Base-by-base conservation (phyloP, 164 flowering plant genomes). In the Magnolia sinica region DNA sequence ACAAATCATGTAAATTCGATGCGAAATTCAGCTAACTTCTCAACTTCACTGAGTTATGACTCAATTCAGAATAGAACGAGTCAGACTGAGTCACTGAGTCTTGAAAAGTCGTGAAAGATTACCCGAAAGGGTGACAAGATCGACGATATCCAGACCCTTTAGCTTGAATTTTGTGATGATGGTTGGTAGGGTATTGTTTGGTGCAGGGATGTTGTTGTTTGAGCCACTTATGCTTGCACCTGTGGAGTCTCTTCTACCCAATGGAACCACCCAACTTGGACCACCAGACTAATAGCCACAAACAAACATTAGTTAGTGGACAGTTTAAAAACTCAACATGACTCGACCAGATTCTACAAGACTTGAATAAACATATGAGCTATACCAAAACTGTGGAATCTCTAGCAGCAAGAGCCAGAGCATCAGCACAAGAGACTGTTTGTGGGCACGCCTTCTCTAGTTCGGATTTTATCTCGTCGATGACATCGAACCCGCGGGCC, bases 41-140 rank as follows among this genome's bases (percentile, higher is more conserved):
- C 29, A 7, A 37, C 45, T 37, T 37, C 6, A 5, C 7, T 37
- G 45, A 37, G 45, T 37, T 5, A 37, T 37, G 45, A 37, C 45
- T 37, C 7, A 37, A 37, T 0, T 4, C 0, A 37, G 45, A 5
- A 4, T 37, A 37, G 45, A 37, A 37, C 45, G 45, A 37, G 45
- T 37, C 45, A 37, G 7, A 37, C 45, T 37, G 45, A 37, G 45
- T 37, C 45, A 37, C 45, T 4, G 45, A 37, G 45, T 37, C 45
- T 3, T 37, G 7, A 37, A 37, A 55, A 55, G 13, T 55, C 61
- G 4, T 55, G 16, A 11, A 55, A 9, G 45, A 8, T 76, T 83
- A 93, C 99, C 99, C 23, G 99, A 92, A n/a, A 95, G 88, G 0
- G 99, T 87, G 10, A 95, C 99, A 74, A 94, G 87, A 79, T 96